Conservation (phyloP, 2,329 filamentous ascomycete genomes). For the Plectosphaerella cucumerina region DNA sequence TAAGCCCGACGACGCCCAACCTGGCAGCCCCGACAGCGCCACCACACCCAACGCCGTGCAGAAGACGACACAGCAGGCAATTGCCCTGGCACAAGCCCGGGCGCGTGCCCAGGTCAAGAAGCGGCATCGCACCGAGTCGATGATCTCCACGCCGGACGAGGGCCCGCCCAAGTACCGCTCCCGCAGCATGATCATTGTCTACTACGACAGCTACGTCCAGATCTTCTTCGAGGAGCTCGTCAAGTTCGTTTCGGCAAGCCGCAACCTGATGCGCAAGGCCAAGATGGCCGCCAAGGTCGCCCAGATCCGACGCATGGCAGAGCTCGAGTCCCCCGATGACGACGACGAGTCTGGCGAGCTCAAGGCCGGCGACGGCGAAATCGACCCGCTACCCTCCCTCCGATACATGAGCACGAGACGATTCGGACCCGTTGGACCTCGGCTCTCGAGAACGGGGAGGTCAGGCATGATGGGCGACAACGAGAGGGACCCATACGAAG, state of each 20-base stretch:
- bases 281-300: constrained; percentile 78
- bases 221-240: constrained; percentile 78
- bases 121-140: constrained; percentile 46
- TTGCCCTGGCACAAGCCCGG: constrained; percentile 38
- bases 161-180: constrained; percentile 57
- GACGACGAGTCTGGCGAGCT: constrained; percentile 31
- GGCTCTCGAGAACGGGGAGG: not conserved
- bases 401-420: constrained; percentile 34
- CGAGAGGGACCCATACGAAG: constrained; percentile 57
- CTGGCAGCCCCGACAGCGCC: constrained; percentile 23
- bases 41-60: constrained; percentile 29
- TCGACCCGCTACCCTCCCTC: constrained; percentile 31
- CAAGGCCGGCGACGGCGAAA: constrained; percentile 4
- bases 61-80: constrained; percentile 39
- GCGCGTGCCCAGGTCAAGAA: constrained; percentile 45
- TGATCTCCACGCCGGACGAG: constrained; percentile 44
- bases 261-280: constrained; percentile 82
- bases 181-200: constrained; percentile 77
- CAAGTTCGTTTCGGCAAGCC: constrained; percentile 71
- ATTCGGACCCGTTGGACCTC: constrained; percentile 15
- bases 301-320: constrained; percentile 56
- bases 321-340: constrained; percentile 52
- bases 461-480: constrained; percentile 12
- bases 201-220: constrained; percentile 86
- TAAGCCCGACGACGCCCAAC: constrained; percentile 8